Percentiles rank a stretch among this genome's conserved stretches.
These are phyloP conservation scores for Trichoderma asperellum DNA, from an alignment of 2,329 filamentous ascomycete genomes.

Conservation along the genomic window DNA sequence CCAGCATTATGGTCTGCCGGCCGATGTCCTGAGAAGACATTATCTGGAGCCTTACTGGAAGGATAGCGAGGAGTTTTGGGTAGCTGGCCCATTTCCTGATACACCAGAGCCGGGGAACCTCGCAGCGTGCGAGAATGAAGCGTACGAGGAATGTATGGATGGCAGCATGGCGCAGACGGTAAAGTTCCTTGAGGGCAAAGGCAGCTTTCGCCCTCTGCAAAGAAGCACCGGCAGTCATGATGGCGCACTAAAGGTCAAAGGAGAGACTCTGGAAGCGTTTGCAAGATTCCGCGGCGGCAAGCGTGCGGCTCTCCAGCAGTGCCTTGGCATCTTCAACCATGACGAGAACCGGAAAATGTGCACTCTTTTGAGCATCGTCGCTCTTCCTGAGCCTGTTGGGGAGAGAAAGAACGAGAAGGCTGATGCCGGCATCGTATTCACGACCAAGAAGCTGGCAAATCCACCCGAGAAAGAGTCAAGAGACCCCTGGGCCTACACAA, in stretches of 20 bases:
- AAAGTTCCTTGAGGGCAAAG: constrained; percentile 14
- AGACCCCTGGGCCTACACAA: constrained; percentile 38
- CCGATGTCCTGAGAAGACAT: constrained; percentile 4
- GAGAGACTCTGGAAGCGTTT: constrained; percentile 36
- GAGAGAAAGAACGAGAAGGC: constrained; percentile 3
- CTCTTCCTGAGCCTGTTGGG: constrained; percentile 39
- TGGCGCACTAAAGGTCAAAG: constrained; percentile 15
- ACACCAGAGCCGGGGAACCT: constrained; percentile 38
- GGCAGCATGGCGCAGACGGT: constrained; percentile 34
- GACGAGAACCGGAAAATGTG: constrained; percentile 44
- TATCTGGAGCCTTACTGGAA: constrained; percentile 18
- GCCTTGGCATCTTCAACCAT: constrained; percentile 45
- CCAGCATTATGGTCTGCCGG: constrained; percentile 22
- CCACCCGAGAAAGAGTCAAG: constrained; percentile 34
- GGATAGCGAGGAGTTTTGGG: constrained; percentile 19
- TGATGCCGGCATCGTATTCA: constrained; percentile 35
- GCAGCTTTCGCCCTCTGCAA: not conserved
- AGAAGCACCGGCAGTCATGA: not conserved
- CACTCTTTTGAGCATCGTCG: constrained; percentile 44
- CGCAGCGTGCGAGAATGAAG: constrained; percentile 41
- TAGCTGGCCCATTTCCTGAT: not conserved
- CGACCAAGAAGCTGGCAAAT: constrained; percentile 31
- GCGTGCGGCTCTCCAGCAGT: constrained; percentile 52
- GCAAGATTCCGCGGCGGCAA: constrained; percentile 47
- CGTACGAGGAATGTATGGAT: constrained; percentile 43